These are phyloP conservation scores for Suillus paluster DNA, from an alignment of 768 basidiomycete genomes.

Conservation along the genomic window DNA sequence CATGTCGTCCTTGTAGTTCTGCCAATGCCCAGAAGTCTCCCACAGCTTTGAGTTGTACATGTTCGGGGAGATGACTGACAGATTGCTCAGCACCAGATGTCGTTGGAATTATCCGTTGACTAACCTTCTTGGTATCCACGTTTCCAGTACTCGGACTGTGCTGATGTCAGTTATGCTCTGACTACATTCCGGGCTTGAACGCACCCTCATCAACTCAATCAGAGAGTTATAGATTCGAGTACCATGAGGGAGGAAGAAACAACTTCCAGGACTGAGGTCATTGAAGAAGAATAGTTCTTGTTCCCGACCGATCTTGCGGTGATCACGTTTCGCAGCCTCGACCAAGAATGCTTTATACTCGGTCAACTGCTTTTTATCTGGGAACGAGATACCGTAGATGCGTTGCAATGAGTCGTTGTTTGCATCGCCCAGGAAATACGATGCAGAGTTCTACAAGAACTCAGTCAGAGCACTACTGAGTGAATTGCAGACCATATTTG, in stretches of 20 bases:
- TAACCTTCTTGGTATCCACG: slow-evolving; percentile 94
- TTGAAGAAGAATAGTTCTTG: slow-evolving; percentile 99
- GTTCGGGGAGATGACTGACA: slow-evolving; percentile 92
- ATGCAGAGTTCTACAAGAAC: slow-evolving; percentile 81
- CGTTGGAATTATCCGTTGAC: background rate
- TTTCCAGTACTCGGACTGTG: slow-evolving; percentile 88
- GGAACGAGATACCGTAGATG: slow-evolving; percentile 98
- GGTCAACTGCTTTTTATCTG: slow-evolving; percentile 91
- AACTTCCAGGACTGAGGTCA: slow-evolving; percentile 92
- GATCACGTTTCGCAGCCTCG: slow-evolving; percentile 98
- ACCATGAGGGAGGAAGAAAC: slow-evolving; percentile 97
- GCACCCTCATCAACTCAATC: slow-evolving; percentile 85
- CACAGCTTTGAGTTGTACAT: slow-evolving; percentile 97
- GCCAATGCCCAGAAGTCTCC: slow-evolving; percentile 98
- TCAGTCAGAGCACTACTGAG: slow-evolving; percentile 1
- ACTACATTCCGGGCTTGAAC: slow-evolving; percentile 31
- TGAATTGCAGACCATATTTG: slow-evolving; percentile 28
- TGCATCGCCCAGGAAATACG: slow-evolving; percentile 95
- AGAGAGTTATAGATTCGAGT: slow-evolving; percentile 96
- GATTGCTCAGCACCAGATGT: slow-evolving; percentile 4
- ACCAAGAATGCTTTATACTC: slow-evolving; percentile 96
- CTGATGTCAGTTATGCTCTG: slow-evolving; percentile 9
- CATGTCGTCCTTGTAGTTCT: slow-evolving; percentile 99
- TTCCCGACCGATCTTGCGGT: slow-evolving; percentile 95
- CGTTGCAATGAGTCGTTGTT: slow-evolving; percentile 95